A percentile compares a stretch with the other conserved stretches of the same genome.
These are phyloP conservation scores for Inonotus hispidus DNA, from an alignment of 1,284 basidiomycete species.

Conservation along the genomic window DNA sequence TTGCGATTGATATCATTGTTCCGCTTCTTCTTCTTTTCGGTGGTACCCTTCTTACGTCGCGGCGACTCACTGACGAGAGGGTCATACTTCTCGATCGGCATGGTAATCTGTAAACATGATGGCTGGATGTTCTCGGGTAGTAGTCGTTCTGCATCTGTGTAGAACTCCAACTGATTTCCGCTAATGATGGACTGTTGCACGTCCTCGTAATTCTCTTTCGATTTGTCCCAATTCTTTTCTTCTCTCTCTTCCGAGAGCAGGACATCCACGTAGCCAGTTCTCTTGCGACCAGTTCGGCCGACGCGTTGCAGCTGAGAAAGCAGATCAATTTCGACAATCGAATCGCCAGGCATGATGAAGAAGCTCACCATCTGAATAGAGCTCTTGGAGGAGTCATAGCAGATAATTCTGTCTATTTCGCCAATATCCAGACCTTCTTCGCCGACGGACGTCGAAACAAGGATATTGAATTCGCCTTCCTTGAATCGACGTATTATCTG, in stretches of 20 bases:
- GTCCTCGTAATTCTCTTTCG: constrained; percentile 82
- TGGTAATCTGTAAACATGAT: constrained; percentile 70
- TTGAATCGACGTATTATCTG: constrained; percentile 87
- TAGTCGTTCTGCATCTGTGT: constrained; percentile 85
- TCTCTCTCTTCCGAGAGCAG: constrained; percentile 91
- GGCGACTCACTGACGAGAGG: constrained; percentile 23
- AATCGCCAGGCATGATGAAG: background rate
- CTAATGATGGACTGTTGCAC: constrained; percentile 88
- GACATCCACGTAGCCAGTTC: constrained; percentile 86
- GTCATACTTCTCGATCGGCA: constrained; percentile 73
- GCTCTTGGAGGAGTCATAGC: constrained; percentile 96
- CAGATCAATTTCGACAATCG: constrained; percentile 2
- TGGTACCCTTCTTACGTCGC: constrained; percentile 26
- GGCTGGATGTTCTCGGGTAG: constrained; percentile 79
- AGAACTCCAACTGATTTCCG: constrained; percentile 86
- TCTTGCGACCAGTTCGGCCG: constrained; percentile 93
- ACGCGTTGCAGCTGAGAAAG: constrained; percentile 82
- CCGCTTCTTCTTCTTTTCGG: constrained; percentile 60
- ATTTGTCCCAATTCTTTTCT: constrained; percentile 88
- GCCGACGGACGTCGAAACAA: constrained; percentile 96
- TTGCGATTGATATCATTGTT: constrained; percentile 61
- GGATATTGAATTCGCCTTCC: constrained; percentile 80
- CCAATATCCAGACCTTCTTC: constrained; percentile 99
- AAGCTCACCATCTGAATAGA: constrained; percentile 87
- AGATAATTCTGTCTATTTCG: constrained; percentile 95